phyloP scores from a whole-genome alignment of 1,284 basidiomycete species.

The Coniophora puteana region DNA sequence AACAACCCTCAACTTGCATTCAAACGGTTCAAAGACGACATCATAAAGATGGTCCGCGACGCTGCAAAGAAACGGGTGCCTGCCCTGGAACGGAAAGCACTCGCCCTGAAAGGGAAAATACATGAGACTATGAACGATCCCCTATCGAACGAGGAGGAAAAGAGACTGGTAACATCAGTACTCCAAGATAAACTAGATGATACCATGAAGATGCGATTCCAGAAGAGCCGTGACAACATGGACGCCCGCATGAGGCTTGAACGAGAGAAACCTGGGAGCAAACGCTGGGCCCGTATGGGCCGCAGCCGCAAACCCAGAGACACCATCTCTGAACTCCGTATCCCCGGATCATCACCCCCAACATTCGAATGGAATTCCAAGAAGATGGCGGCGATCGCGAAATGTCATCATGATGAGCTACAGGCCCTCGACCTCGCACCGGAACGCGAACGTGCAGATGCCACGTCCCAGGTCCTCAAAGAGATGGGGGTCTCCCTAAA shows the following conservation, averaged over 20 bases:
- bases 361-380: conserved; percentile 4
- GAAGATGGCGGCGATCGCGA: conserved; percentile 15
- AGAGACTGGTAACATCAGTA: neutral
- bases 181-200: neutral
- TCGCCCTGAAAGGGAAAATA: neutral
- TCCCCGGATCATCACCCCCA: neutral
- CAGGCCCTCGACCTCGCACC: neutral
- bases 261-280: conserved; percentile 23
- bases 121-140: neutral
- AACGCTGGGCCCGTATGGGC: conserved; percentile 16
- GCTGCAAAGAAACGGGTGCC: neutral
- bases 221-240: neutral
- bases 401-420: conserved; percentile 13
- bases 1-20: neutral
- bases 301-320: conserved; percentile 2
- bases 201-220: neutral
- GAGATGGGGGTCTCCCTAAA: no score
- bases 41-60: neutral
- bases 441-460: no score
- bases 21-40: conserved; percentile 1
- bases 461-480: no score
- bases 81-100: neutral
- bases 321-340: neutral
- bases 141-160: neutral
- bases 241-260: neutral